Conservation (phyloP, 257 asterid species). For the Thymus quinquecostatus region DNA sequence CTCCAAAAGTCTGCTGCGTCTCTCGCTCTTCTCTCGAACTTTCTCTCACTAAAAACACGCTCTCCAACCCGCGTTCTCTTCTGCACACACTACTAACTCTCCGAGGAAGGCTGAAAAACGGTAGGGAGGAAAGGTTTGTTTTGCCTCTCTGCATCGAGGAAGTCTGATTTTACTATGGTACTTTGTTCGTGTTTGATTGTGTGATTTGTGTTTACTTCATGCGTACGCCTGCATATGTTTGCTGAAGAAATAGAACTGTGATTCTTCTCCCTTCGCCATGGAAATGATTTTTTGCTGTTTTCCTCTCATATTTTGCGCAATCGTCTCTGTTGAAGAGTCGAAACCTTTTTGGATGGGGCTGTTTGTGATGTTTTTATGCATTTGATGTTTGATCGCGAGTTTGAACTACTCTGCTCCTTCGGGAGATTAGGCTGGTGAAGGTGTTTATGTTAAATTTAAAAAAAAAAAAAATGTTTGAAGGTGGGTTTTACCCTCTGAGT, state of each 20-base stretch:
- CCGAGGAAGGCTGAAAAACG: background rate
- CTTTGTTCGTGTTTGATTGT: background rate
- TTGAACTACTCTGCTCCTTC: background rate
- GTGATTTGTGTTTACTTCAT: background rate
- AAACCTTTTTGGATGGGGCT: background rate
- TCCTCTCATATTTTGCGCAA: background rate
- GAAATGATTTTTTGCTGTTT: background rate
- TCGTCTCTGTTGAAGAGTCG: background rate
- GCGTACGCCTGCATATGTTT: background rate
- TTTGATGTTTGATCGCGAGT: slow-evolving; percentile 1
- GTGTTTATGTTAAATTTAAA: background rate
- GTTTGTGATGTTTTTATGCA: background rate
- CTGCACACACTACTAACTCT: background rate
- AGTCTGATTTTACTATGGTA: background rate
- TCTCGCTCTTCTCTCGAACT: background rate
- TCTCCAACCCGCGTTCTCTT: background rate
- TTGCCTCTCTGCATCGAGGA: background rate
- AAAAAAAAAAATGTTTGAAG: background rate
- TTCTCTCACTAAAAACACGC: background rate
- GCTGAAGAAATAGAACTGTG: background rate
- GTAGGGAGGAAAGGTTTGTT: background rate
- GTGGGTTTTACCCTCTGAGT: background rate
- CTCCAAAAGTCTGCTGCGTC: background rate
- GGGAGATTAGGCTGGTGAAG: background rate
- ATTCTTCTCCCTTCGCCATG: no score